Base-by-base conservation (phyloP, 2,329 filamentous ascomycete genomes). In the Colletotrichum aenigma region DNA sequence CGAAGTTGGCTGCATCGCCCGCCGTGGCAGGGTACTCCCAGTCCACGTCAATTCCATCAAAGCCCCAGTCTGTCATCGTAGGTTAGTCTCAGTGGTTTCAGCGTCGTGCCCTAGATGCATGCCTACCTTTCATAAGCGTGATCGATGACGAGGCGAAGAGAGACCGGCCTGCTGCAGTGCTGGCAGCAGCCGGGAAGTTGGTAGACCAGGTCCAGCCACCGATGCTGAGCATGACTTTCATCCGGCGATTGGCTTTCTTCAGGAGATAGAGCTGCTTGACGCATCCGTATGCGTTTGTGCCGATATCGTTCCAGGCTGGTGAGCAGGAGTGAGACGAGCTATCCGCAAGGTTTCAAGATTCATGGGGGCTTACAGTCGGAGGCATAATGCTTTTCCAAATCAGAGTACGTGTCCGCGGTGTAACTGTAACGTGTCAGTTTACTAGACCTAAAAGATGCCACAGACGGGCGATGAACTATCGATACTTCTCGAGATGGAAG, bases 131-230 rank as follows among this genome's bases (percentile, higher is more conserved):
- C 72, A 98, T 88, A 69, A 97, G 83, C 9, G 88, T 84, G 1
- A 96, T 93, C 3, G 94, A 91, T 5, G 90, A 91, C 61, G 89
- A 85, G 7, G 95, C 95, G 84, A 98, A 98, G 3, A 79, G 90
- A 43, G 87, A 83, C 18, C 95, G 90, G 18, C 91, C 92, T 4
- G 87, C 84, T 0, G 89, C 88, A 0, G 93, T 94, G 75, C 91
- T 91, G 12, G 93, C 91, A 0, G 93, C 93, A 2, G 87, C 86
- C 1, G 94, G 88, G 81, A 98, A 96, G 83, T 95, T 95, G 79
- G 89, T 86, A 3, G 94, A 95, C 84, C 95, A 97, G 0, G 94
- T 96, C 94, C 94, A 97, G 34, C 96, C 95, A 64, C 96, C 96
- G 78, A 98, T 95, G 64, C 92, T 94, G 6, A 98, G 89, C 26